Evolutionary conservation across 2,329 filamentous ascomycete genomes (phyloP), one percentile per base, ranked within the genome.

Genomic region (Beauveria scarabaeidicola): DNA sequence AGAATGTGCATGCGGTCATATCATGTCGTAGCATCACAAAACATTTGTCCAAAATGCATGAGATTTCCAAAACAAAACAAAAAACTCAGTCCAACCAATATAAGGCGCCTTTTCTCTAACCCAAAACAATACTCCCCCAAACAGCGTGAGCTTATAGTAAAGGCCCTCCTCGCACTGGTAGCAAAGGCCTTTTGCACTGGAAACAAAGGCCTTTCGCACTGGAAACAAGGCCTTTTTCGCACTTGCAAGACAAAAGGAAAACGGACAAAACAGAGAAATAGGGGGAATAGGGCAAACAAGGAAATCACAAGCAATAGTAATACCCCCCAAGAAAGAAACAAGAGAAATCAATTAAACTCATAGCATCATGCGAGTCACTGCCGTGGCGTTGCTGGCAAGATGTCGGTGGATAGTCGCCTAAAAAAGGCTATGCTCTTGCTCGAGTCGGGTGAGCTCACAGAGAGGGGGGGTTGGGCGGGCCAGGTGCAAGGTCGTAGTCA

Each of bases 51-150:
- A 27, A 23, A 29, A 44, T 10, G n/a, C 19, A 47, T 19, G 19
- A 29, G 19, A 41, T 4, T 7, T 8, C 9, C 19, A 25, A 25
- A 38, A 17, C 13, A 55, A 36, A 55, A 40, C 27, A 47, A 9
- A 5, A 50, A 57, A 40, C 46, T 50, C 1, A 27, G 32, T 50
- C 32, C 7, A 41, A 32, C 54, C 52, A 36, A 48, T 41, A 38
- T n/a, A 50, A 57, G 44, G 44, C 44, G 54, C 54, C 41, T 57
- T 57, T 54, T 57, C 13, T 57, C 52, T 57, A 50, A 25, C 9
- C 54, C 43, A 19, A 27, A 50, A 41, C 17, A 48, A 57, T 50
- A 46, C 54, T 50, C 15, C 50, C n/a, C 41, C 23, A 32, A 29
- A 27, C 44, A 13, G 32, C 54, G 44, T 41, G 44, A 57, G 32